A percentile compares a stretch with the other conserved stretches of the same genome.
These are phyloP conservation scores for Mortierella alpina DNA, from an alignment of 192 early-diverging fungal genomes.

Conservation along the genomic window DNA sequence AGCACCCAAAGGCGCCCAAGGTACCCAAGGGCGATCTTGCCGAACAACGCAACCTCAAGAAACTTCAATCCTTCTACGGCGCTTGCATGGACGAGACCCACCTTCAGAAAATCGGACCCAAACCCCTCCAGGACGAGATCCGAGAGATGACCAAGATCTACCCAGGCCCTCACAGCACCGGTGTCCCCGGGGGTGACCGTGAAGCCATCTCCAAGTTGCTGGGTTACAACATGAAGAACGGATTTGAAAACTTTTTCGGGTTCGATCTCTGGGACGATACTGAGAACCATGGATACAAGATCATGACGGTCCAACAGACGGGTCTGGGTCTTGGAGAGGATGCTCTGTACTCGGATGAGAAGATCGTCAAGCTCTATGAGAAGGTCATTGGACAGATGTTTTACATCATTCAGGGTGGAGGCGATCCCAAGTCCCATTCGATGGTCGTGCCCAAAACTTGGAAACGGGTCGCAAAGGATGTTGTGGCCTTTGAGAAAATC, in stretches of 20 bases:
- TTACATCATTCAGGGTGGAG: slow-evolving; percentile 10
- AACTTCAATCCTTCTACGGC: slow-evolving; percentile 60
- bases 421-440: not conserved
- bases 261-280: slow-evolving; percentile 55
- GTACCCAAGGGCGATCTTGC: slow-evolving; percentile 25
- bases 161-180: slow-evolving; percentile 12
- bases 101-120: slow-evolving; percentile 32
- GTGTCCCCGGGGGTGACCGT: not conserved
- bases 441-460: not conserved
- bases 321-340: not conserved
- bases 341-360: slow-evolving; percentile 62
- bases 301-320: not conserved
- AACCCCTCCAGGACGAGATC: slow-evolving; percentile 42
- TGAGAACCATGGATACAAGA: slow-evolving; percentile 20
- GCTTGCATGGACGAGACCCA: slow-evolving; percentile 56
- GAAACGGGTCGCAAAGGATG: slow-evolving; percentile 33
- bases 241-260: slow-evolving; percentile 41
- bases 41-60: slow-evolving; percentile 59
- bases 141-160: slow-evolving; percentile 23
- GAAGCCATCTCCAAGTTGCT: not conserved
- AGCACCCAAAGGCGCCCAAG: slow-evolving; percentile 5
- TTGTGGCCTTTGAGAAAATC: slow-evolving; percentile 62
- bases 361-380: slow-evolving; percentile 47
- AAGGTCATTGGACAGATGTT: slow-evolving; percentile 46
- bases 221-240: not conserved